Evolutionary conservation across 73 alveolate genomes (phyloP).

Genomic region (Blepharisma japonicum): DNA sequence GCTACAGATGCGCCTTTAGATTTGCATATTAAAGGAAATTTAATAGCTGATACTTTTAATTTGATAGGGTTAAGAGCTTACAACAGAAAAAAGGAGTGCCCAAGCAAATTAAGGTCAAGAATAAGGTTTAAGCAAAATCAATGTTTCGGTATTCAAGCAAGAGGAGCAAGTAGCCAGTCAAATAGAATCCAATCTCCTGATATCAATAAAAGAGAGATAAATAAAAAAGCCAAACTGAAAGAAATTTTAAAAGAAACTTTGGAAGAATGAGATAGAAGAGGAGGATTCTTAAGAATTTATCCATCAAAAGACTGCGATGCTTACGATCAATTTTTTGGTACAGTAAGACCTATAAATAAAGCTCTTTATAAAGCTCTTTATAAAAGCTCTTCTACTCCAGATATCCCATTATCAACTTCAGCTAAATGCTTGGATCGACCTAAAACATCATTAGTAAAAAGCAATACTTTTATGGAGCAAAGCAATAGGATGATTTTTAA

Average conservation of each 20-base stretch:
- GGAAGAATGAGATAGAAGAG: slow-evolving; percentile 23
- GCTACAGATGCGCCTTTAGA: slow-evolving; percentile 86
- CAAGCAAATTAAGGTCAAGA: slow-evolving; percentile 37
- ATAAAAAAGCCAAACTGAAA: not conserved
- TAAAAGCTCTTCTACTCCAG: not conserved
- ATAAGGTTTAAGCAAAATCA: slow-evolving; percentile 34
- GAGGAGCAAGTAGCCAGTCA: too few species aligned
- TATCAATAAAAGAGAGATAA: not conserved
- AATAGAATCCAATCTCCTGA: not conserved
- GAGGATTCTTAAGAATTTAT: slow-evolving; percentile 45
- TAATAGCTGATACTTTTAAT: slow-evolving; percentile 74
- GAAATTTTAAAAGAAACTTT: slow-evolving; percentile 21
- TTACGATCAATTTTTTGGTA: slow-evolving; percentile 48
- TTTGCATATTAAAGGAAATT: slow-evolving; percentile 62
- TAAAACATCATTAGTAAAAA: not conserved
- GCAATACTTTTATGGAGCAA: too few species aligned
- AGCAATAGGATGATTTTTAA: too few species aligned
- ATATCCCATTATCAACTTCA: not conserved
- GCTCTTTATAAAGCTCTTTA: not conserved
- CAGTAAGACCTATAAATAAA: slow-evolving; percentile 17
- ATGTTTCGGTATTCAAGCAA: not conserved
- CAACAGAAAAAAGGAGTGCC: slow-evolving; percentile 50
- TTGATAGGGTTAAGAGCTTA: slow-evolving; percentile 59
- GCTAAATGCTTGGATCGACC: not conserved
- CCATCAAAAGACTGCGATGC: slow-evolving; percentile 50